Percentiles rank a stretch among this genome's conserved stretches.
phyloP scores from a whole-genome alignment of 2,329 filamentous ascomycete species.

The Myriosclerotinia scirpicola region DNA sequence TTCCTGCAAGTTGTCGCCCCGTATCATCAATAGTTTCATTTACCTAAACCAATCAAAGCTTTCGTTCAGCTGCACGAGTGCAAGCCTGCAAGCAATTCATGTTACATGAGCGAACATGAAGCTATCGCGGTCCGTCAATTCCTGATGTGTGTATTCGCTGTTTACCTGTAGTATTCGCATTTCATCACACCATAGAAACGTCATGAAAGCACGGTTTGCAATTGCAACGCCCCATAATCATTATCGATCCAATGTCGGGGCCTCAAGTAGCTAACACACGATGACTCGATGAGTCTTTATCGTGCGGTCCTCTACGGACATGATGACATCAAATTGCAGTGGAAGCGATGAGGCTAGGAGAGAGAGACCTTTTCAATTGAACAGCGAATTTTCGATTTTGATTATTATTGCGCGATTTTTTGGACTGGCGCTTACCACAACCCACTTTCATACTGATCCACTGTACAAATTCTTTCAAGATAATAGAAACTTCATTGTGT shows the following conservation, averaged over 20 bases:
- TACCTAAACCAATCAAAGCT: constrained; percentile 4
- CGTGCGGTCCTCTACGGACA: neutral
- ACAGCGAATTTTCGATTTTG: constrained; percentile 17
- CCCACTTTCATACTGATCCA: constrained; percentile 13
- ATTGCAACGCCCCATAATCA: neutral
- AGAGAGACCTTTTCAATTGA: constrained; percentile 12
- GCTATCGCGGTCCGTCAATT: constrained; percentile 5
- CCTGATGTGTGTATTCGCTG: neutral
- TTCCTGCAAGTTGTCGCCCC: constrained; percentile 16
- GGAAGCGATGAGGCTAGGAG: constrained; percentile 12
- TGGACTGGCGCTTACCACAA: neutral
- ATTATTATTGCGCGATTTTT: constrained; percentile 2
- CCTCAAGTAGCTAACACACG: constrained; percentile 9
- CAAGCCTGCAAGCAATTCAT: constrained; percentile 21
- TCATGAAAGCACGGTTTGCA: neutral
- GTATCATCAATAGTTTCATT: constrained; percentile 24
- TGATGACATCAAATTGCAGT: constrained; percentile 6
- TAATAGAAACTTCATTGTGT: neutral
- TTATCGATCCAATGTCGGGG: constrained; percentile 9
- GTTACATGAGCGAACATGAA: constrained; percentile 15
- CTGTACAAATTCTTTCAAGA: neutral
- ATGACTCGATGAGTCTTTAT: constrained; percentile 10
- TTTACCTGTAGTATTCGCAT: neutral
- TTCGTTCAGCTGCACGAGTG: constrained; percentile 3
- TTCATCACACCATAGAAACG: constrained; percentile 21